Conservation (phyloP, 495 filamentous ascomycete genomes). For the Sporormia fimetaria region DNA sequence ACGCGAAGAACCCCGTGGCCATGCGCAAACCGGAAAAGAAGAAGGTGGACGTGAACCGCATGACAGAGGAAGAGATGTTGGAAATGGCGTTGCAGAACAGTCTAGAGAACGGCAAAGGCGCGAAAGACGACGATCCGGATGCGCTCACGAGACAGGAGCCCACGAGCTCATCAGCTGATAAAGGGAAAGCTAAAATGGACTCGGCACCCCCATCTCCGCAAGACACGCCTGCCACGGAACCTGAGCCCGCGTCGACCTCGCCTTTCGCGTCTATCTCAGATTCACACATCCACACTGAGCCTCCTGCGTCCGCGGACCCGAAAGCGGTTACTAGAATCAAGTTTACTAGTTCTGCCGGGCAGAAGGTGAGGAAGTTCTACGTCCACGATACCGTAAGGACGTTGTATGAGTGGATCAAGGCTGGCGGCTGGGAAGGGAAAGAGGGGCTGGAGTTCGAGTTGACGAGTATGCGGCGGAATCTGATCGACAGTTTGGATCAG, state of each 20-base stretch:
- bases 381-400: constrained; percentile 68
- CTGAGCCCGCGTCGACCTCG: constrained; percentile 28
- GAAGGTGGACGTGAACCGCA: constrained; percentile 62
- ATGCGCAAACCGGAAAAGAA: constrained; percentile 63
- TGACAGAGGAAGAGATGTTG: constrained; percentile 96
- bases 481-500: constrained; percentile 60
- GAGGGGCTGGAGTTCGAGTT: constrained; percentile 73
- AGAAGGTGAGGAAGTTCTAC: constrained; percentile 64
- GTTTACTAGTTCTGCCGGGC: constrained; percentile 68
- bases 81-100: constrained; percentile 86
- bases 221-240: constrained; percentile 19
- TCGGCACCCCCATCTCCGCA: constrained; percentile 29
- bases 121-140: constrained; percentile 61
- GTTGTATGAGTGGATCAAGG: constrained; percentile 95
- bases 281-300: constrained; percentile 69
- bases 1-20: constrained; percentile 85
- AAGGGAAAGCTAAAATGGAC: constrained; percentile 53
- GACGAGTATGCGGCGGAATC: constrained; percentile 64
- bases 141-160: constrained; percentile 56
- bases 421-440: constrained; percentile 64
- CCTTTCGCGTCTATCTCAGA: constrained; percentile 52
- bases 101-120: constrained; percentile 40
- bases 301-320: constrained; percentile 46
- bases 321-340: constrained; percentile 77
- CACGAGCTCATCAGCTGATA: constrained; percentile 33